Percentiles rank a stretch among this genome's conserved stretches.
phyloP scores from a whole-genome alignment of 140 eudicot species.

The Erigeron philadelphicus region DNA sequence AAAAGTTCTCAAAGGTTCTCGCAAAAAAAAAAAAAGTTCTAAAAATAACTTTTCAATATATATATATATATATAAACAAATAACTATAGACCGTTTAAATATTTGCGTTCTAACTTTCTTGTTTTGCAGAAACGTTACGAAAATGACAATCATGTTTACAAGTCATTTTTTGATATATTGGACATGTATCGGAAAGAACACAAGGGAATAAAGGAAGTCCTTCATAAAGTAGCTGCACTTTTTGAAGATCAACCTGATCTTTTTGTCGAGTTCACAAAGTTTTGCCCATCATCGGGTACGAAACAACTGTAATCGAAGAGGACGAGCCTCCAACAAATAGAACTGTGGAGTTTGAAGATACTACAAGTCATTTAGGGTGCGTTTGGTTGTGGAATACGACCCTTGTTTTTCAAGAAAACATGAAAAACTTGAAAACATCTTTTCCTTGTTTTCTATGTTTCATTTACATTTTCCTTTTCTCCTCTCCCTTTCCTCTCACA shows the following conservation, averaged over 20 bases:
- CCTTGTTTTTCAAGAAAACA: too few relatives aligned
- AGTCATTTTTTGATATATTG: constrained; percentile 59
- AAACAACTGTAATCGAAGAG: constrained; percentile 74
- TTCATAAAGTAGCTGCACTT: constrained; percentile 65
- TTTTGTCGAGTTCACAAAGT: constrained; percentile 49
- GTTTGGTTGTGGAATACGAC: too few relatives aligned
- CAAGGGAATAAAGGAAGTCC: constrained; percentile 52
- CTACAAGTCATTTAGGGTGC: constrained; percentile 39
- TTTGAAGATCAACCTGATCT: constrained; percentile 56
- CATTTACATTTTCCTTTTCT: too few relatives aligned
- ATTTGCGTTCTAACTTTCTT: constrained; percentile 13
- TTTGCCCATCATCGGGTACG: constrained; percentile 46
- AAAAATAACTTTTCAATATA: too few relatives aligned
- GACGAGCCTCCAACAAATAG: constrained; percentile 75
- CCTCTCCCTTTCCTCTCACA: too few relatives aligned
- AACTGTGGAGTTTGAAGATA: constrained; percentile 67
- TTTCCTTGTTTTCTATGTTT: too few relatives aligned
- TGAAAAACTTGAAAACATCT: too few relatives aligned
- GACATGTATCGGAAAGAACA: constrained; percentile 61
- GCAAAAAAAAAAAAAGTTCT: too few relatives aligned
- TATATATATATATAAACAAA: constrained; percentile 17
- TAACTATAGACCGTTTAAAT: neutral
- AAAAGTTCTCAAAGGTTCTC: too few relatives aligned
- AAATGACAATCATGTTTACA: constrained; percentile 57
- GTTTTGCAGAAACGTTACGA: constrained; percentile 53